Evolutionary conservation across 2,329 filamentous ascomycete species (phyloP).

Genomic region (Pyrenophora tritici-repentis): DNA sequence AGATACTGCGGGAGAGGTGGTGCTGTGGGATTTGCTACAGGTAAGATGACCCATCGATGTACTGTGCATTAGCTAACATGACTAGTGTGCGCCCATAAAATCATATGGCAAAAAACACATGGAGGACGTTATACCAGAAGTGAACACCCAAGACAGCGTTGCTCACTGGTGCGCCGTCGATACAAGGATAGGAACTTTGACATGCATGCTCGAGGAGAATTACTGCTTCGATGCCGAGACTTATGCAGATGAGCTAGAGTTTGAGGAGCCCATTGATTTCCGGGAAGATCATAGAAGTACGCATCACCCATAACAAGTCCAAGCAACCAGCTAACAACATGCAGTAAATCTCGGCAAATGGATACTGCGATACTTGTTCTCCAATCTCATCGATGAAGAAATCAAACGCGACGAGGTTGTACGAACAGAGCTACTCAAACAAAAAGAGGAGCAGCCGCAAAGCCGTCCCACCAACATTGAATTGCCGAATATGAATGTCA

Average conservation of each 20-base stretch:
- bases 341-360: constrained; percentile 94
- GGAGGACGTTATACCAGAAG: constrained; percentile 84
- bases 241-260: constrained; percentile 85
- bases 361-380: constrained; percentile 91
- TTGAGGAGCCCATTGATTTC: constrained; percentile 78
- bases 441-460: constrained; percentile 62
- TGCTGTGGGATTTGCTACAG: constrained; percentile 91
- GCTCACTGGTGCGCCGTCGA: constrained; percentile 97
- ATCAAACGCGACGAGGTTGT: constrained; percentile 78
- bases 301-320: constrained; percentile 32
- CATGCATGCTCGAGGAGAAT: constrained; percentile 88
- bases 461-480: constrained; percentile 67
- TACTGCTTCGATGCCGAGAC: constrained; percentile 98
- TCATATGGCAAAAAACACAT: constrained; percentile 94
- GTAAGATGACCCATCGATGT: constrained; percentile 52
- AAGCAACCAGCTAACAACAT: not conserved
- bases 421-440: constrained; percentile 70
- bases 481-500: constrained; percentile 55
- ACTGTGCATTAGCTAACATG: constrained; percentile 22
- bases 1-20: constrained; percentile 92
- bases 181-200: constrained; percentile 87
- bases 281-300: constrained; percentile 90
- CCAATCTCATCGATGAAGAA: constrained; percentile 86
- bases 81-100: constrained; percentile 79
- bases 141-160: constrained; percentile 87